Evolutionary conservation across 345 rosid genomes (phyloP).

Genomic region (Crucihimalaya himalaica): DNA sequence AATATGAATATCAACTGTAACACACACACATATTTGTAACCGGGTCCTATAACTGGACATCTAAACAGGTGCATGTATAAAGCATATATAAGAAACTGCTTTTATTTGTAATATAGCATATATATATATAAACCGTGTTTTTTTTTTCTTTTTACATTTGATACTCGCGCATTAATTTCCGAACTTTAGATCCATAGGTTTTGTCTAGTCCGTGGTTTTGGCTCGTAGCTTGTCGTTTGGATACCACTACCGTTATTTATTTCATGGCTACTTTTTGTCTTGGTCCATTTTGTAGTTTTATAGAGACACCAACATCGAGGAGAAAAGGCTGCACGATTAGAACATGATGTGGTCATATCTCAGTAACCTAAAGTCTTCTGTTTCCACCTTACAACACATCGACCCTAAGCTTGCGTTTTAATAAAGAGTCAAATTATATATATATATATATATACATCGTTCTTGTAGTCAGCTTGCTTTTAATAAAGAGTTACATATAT

Average conservation of each 20-base stretch:
- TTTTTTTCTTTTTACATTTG: not conserved
- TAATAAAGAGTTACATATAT: not conserved
- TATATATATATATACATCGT: not conserved
- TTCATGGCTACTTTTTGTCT: conserved; percentile 9
- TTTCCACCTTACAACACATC: not conserved
- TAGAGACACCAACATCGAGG: conserved; percentile 8
- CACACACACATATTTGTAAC: not conserved
- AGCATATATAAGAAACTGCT: not conserved
- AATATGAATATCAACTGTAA: not conserved
- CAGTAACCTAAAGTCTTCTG: not conserved
- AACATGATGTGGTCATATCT: conserved; percentile 16
- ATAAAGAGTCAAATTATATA: not conserved
- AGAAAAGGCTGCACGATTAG: not conserved
- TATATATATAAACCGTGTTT: not conserved
- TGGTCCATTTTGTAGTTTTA: conserved; percentile 2
- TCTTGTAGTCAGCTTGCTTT: not conserved
- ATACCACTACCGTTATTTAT: not conserved
- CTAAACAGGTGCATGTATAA: not conserved
- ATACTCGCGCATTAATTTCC: not conserved
- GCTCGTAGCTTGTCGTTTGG: conserved; percentile 9
- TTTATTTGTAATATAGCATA: too few relatives aligned
- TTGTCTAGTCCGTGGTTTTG: conserved; percentile 8
- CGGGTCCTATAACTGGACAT: not conserved
- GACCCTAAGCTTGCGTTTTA: not conserved
- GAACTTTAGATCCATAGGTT: not conserved